Evolutionary conservation across 2,329 filamentous ascomycete species (phyloP), one percentile per base, ranked within the genome.

Genomic region (Xylariaceae sp.): DNA sequence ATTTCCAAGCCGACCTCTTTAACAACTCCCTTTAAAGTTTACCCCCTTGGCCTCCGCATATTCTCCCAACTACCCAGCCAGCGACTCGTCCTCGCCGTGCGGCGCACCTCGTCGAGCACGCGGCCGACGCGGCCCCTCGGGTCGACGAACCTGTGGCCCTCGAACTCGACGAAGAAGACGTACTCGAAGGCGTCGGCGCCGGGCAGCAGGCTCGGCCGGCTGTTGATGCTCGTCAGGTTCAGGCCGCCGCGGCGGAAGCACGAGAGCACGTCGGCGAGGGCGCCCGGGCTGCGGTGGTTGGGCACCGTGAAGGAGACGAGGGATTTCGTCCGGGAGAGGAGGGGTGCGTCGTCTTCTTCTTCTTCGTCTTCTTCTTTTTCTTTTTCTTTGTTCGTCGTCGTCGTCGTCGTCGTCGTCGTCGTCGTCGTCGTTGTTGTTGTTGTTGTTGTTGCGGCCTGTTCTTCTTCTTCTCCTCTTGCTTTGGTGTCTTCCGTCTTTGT

Each of bases 121-220:
- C 63, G 64, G 42, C 75, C 70, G 12, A 88, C 81, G 44, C 70
- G 68, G 3, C 71, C 74, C 36, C 73, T 69, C 2, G 69, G 68
- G 51, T 78, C 77, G 34, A 64, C 60, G 40, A 60, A 53, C 50
- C 64, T 66, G 59, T 78, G 73, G 1, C 84, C 83, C 59, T 84
- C 76, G 53, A 94, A 88, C 68, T 97, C 90, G 19, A 96, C 81
- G 58, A 97, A 89, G 66, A 97, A 96, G 26, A 96, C 76, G 65
- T 97, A 97, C 59, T 94, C 81, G 77, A 94, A 97, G 14, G 47
- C 33, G 3, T 16, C 30, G 21, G 24, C 42, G 18, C 34, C 37
- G 13, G 31, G 26, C 4, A 85, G 74, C 11, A 13, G n/a, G 53
- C 85, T 88, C 4, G 90, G 90, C 48, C 90, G 68, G 50, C 85